Evolutionary conservation across 495 filamentous ascomycete genomes (phyloP).

Genomic region (Astrothelium macrocarpum): DNA sequence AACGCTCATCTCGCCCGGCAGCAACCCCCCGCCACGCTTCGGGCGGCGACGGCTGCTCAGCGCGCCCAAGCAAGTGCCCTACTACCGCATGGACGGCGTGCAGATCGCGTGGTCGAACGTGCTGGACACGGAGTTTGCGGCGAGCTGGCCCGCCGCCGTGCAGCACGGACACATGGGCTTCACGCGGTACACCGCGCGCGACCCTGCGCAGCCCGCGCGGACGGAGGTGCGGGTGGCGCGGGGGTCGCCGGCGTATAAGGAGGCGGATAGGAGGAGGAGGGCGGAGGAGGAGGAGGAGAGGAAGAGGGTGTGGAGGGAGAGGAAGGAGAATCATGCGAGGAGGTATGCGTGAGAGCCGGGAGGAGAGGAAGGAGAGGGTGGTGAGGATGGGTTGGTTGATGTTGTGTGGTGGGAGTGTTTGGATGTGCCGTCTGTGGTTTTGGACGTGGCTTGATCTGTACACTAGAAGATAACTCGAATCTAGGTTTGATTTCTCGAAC

Average conservation of each 20-base stretch:
- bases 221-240: not conserved
- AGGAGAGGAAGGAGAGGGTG: not conserved
- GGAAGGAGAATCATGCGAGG: not conserved
- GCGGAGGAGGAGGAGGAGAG: conserved; percentile 1
- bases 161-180: conserved; percentile 16
- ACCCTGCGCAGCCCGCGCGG: not conserved
- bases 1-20: not conserved
- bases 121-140: conserved; percentile 21
- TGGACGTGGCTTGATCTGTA: too few relatives aligned
- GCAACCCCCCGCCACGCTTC: not conserved
- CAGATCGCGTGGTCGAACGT: conserved; percentile 19
- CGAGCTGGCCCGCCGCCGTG: conserved; percentile 16
- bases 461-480: too few relatives aligned
- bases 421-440: not conserved
- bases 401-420: too few relatives aligned
- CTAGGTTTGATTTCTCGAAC: too few relatives aligned
- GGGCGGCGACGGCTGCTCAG: not conserved
- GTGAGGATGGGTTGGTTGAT: too few relatives aligned
- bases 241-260: not conserved
- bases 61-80: not conserved
- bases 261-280: not conserved
- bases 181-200: conserved; percentile 9
- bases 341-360: not conserved
- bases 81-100: conserved; percentile 15
- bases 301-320: not conserved